phyloP scores from a whole-genome alignment of 202 grass and related monocot species.

The Panicum virgatum region DNA sequence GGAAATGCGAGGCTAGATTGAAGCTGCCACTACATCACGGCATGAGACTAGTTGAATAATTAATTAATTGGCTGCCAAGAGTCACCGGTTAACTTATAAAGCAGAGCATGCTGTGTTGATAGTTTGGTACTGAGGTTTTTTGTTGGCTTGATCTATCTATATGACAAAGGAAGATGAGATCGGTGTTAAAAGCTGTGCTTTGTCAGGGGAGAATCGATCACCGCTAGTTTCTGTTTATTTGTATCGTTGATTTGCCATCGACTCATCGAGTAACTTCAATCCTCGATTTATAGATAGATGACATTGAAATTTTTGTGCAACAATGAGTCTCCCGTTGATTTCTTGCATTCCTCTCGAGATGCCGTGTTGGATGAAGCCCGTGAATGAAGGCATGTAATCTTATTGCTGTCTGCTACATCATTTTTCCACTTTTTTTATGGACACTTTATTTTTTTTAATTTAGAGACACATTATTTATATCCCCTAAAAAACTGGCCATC shows the following conservation, averaged over 20 bases:
- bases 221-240: slow-evolving; percentile 31
- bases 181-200: slow-evolving; percentile 10
- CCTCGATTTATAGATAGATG: slow-evolving; percentile 25
- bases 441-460: too few relatives aligned
- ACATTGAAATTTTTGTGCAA: not conserved
- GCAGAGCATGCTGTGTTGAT: slow-evolving; percentile 30
- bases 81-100: slow-evolving; percentile 34
- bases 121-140: slow-evolving; percentile 43
- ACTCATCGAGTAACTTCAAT: slow-evolving; percentile 6
- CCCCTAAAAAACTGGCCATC: not conserved
- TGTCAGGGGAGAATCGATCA: not conserved
- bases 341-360: not conserved
- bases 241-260: slow-evolving; percentile 25
- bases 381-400: too few relatives aligned
- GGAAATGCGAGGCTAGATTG: not conserved
- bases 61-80: slow-evolving; percentile 2
- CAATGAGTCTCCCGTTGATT: not conserved
- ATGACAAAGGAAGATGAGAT: slow-evolving; percentile 16
- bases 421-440: not conserved
- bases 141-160: slow-evolving; percentile 37
- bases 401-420: not conserved
- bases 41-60: slow-evolving; percentile 29
- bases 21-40: slow-evolving; percentile 2
- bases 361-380: not conserved
- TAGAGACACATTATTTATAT: too few relatives aligned